Evolutionary conservation across 306 rosid species (phyloP), one percentile per base, ranked within the genome.

Genomic region (Lathyrus sativus): DNA sequence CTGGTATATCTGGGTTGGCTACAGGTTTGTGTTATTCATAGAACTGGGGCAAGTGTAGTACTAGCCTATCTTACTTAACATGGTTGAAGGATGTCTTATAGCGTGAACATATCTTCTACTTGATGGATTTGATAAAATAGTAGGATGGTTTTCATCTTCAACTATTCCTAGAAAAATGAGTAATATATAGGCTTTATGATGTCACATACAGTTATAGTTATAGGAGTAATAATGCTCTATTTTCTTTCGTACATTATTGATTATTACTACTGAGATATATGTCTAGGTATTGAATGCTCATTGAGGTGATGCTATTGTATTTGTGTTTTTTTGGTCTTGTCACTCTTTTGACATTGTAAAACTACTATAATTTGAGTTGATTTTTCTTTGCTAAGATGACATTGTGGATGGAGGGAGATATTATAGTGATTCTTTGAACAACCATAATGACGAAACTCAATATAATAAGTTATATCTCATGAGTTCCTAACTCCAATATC

Each of bases 41-140:
- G 17, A 13, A 45, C 15, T 45, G 15, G 3, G 11, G n/a, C 35
- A 5, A 13, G 38, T 26, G 37, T 55, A 26, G 5, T 39, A 43
- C 33, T 44, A 28, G 42, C 19, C 14, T n/a, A 56, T 44, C n/a
- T 57, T 33, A 11, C 48, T 42, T 42, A 9, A 65, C 10, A 41
- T 41, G 18, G 18, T 70, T 70, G 68, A 55, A 38, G 18, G 22
- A 45, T 55, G 72, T 22, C 18, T 9, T 68, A 28, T 9, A 29
- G 38, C 31, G 37, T 8, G 38, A 67, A 12, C 35, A 6, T 48
- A 2, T 37, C 37, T 15, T 19, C 22, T 65, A 9, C 68, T 48
- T 24, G 1, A 17, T 15, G 9, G 8, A 17, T 12, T 24, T 37
- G 6, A 9, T 17, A 18, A 62, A 62, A 18, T 18, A 48, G 33